Evolutionary conservation across 805 yeast species (phyloP).

Genomic region (Monosporozyma siamensis): DNA sequence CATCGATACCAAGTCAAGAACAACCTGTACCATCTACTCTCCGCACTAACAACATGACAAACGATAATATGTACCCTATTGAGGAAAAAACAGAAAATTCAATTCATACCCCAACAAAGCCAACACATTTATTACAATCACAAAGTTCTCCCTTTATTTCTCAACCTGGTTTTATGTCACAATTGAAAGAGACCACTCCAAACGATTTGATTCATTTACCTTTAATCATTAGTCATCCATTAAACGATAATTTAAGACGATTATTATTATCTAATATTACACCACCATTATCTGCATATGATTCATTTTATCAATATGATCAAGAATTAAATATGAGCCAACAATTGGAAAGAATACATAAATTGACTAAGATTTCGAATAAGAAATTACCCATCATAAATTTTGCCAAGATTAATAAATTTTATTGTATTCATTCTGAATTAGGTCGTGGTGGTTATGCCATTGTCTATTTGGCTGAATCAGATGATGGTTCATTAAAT

Average conservation of each 20-base stretch:
- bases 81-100: conserved; percentile 20
- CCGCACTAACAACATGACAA: neutral
- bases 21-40: conserved; percentile 1
- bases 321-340: conserved; percentile 30
- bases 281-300: conserved; percentile 30
- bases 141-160: conserved; percentile 27
- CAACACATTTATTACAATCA: conserved; percentile 6
- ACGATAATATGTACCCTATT: conserved; percentile 21
- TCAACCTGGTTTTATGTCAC: conserved; percentile 14
- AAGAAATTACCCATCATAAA: conserved; percentile 28
- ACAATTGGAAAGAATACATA: conserved; percentile 31
- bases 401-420: conserved; percentile 28
- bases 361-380: conserved; percentile 29
- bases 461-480: conserved; percentile 62
- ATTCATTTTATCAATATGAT: conserved; percentile 27
- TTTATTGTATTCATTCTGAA: conserved; percentile 33
- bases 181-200: neutral
- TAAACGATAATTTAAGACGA: conserved; percentile 34
- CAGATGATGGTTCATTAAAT: conserved; percentile 41
- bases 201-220: neutral
- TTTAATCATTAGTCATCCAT: conserved; percentile 34
- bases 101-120: conserved; percentile 2
- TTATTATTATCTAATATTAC: conserved; percentile 32
- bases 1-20: neutral
- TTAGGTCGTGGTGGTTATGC: conserved; percentile 82